Base-by-base conservation (phyloP, 176 grass and related monocot species). In the Carex pumila region DNA sequence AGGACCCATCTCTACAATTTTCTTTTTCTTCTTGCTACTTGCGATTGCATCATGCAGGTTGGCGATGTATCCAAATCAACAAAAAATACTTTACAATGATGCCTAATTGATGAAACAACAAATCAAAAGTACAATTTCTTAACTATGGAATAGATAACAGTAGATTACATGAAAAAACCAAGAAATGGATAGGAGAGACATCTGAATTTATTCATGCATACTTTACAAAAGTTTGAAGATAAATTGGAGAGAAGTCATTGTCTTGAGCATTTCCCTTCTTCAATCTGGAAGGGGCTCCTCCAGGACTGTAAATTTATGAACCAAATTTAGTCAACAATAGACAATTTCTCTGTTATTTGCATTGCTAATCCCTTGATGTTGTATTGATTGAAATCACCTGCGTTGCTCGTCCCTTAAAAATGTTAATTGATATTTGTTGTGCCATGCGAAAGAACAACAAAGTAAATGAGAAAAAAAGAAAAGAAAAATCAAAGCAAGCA, bases 221-320 rank as follows among this genome's bases (percentile, higher is more conserved):
- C 41, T 83, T 68, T 34, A 83, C 61, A 83, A 11, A 66, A 83
- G 63, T 77, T 77, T 9, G 21, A 77, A 77, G 73, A 56, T 31
- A 15, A 56, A 31, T 53, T 74, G 8, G 0, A 82, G 15, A 43
- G 43, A 55, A 83, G 17, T 50, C 43, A 83, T 30, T 34, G 21
- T 29, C 11, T 11, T 43, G 7, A 76, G 1, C 43, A 34, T 52
- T 36, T 36, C 18, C 83, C 66, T 65, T 71, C 71, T 65, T 85
- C 89, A 97, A 22, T 89, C 92, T 80, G 92, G 87, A 39, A 97
- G 85, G 36, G 92, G 94, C 50, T 94, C 92, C 88, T 92, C 94
- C 90, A 92, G 85, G 86, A 92, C 94, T 97, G 92, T 71, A 47
- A 81, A 67, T 75, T 71, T 49, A 84, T 39, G 72, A 87, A 60